phyloP scores from a whole-genome alignment of 805 yeast species.

The Saccharomycopsis sp. region DNA sequence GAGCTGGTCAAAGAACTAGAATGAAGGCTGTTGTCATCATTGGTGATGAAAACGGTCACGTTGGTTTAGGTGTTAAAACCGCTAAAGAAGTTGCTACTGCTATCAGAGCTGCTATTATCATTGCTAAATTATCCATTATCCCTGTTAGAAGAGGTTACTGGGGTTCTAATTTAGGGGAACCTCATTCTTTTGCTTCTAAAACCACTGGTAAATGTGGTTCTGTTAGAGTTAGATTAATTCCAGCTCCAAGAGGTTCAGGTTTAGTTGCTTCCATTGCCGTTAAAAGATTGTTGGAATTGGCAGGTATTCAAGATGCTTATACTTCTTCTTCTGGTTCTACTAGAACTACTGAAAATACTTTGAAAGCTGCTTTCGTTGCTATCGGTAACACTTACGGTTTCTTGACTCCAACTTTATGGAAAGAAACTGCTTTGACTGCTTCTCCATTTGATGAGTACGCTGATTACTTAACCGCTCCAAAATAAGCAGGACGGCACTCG shows the following conservation, averaged over 20 bases:
- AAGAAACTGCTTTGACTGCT: conserved; percentile 70
- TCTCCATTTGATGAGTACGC: conserved; percentile 95
- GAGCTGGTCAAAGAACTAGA: conserved; percentile 99
- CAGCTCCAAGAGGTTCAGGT: conserved; percentile 99
- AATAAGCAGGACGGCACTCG: too few relatives aligned
- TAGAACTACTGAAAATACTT: conserved; percentile 99
- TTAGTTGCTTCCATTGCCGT: conserved; percentile 99
- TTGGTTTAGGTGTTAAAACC: conserved; percentile 99
- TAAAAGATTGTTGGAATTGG: conserved; percentile 97
- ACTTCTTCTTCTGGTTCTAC: conserved; percentile 98
- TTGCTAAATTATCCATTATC: conserved; percentile 96
- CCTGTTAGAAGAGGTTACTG: conserved; percentile 99
- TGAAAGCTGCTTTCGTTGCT: conserved; percentile 99
- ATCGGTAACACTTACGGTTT: conserved; percentile 99
- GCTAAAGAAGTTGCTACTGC: conserved; percentile 99
- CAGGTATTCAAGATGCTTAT: conserved; percentile 99
- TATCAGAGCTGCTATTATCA: conserved; percentile 98
- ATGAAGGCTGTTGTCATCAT: conserved; percentile 99
- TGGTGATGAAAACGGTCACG: conserved; percentile 99
- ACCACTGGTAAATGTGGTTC: conserved; percentile 99
- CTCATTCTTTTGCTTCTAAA: conserved; percentile 97
- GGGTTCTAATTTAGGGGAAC: conserved; percentile 99
- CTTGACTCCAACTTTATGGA: conserved; percentile 99
- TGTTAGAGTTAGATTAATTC: conserved; percentile 95
- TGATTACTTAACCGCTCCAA: conserved; percentile 32